Percentiles rank a stretch among this genome's conserved stretches.
These are phyloP conservation scores for Beauveria australis DNA, from an alignment of 2,329 filamentous ascomycete species.

Conservation along the genomic window DNA sequence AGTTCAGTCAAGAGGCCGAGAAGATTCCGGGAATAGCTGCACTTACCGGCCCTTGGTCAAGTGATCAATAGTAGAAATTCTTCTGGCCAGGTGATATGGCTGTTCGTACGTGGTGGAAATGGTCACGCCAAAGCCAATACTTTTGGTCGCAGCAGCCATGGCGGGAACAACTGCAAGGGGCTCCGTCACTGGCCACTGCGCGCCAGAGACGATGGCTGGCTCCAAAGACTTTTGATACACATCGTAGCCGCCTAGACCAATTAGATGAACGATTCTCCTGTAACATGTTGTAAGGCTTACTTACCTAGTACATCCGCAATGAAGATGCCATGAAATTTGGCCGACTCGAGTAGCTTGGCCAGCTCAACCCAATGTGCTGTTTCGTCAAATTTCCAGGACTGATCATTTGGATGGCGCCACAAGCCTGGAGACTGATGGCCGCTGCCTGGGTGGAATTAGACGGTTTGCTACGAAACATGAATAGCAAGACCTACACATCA, in stretches of 20 bases:
- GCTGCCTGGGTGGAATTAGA: conserved; percentile 12
- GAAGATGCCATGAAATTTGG: conserved; percentile 58
- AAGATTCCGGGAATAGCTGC: background rate
- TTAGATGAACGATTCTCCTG: background rate
- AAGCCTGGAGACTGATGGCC: conserved; percentile 39
- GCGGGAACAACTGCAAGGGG: conserved; percentile 52
- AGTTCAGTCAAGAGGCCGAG: background rate
- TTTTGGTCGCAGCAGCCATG: conserved; percentile 60
- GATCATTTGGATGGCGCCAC: conserved; percentile 57
- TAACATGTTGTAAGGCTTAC: background rate
- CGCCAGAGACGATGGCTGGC: conserved; percentile 51
- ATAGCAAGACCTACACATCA: conserved; percentile 19
- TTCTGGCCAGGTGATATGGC: conserved; percentile 58
- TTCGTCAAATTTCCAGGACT: conserved; percentile 52
- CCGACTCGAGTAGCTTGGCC: conserved; percentile 32
- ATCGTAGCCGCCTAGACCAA: conserved; percentile 49
- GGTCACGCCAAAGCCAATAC: conserved; percentile 61
- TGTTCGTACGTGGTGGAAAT: conserved; percentile 61
- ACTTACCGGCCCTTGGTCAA: conserved; percentile 43
- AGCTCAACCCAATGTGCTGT: conserved; percentile 53
- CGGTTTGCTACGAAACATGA: background rate
- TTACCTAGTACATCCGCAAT: conserved; percentile 49
- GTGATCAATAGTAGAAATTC: conserved; percentile 59
- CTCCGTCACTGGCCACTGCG: conserved; percentile 64
- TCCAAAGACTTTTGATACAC: conserved; percentile 54